Percentiles rank a stretch among this genome's conserved stretches.
Conservation (phyloP, 441 rosid species). For the Erodium chrysanthum region DNA sequence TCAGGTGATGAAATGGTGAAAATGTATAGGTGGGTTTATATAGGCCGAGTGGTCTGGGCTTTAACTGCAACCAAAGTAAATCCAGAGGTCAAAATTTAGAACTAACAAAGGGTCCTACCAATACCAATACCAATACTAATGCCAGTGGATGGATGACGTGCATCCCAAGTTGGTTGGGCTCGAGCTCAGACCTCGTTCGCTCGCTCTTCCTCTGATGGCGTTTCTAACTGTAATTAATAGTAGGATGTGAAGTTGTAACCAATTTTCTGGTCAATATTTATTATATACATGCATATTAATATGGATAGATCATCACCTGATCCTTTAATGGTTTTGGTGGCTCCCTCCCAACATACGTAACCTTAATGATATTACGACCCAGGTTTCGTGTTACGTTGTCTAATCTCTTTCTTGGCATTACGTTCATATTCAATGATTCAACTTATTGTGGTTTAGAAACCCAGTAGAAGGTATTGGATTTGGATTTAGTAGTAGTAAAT, state of each 20-base stretch:
- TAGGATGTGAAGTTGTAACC: conserved; percentile 5
- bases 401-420: neutral
- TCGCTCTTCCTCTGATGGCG: neutral
- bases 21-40: too few species aligned
- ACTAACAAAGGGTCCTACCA: too few species aligned
- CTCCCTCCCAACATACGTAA: neutral
- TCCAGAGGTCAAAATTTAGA: too few species aligned
- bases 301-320: neutral
- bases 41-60: too few species aligned
- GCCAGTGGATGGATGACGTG: neutral
- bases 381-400: neutral
- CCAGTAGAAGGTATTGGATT: neutral
- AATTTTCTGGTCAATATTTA: conserved; percentile 2
- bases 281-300: neutral
- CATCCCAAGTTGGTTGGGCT: conserved; percentile 1
- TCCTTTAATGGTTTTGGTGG: neutral
- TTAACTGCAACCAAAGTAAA: too few species aligned
- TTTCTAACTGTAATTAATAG: neutral
- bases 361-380: neutral
- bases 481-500: neutral
- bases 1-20: too few species aligned
- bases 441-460: neutral
- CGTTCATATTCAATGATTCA: neutral
- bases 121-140: too few species aligned
- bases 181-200: too few species aligned